Conservation (phyloP, 352 stramenopile genomes). For the Phytopythium mirpurense region DNA sequence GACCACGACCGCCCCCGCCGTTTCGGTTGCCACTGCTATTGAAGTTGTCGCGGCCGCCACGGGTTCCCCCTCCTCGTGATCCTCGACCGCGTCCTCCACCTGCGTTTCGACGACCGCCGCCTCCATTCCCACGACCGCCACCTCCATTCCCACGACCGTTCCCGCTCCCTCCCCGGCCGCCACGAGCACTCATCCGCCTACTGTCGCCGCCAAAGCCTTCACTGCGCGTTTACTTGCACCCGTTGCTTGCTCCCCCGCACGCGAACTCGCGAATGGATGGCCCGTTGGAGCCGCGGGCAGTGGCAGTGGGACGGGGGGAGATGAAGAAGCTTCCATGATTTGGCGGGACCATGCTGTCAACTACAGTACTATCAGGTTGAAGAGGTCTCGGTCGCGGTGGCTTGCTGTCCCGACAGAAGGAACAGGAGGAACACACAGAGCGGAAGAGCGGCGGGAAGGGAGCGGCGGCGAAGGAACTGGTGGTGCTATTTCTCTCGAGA, state of each 20-base stretch:
- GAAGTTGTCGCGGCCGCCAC: background rate
- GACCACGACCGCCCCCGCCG: background rate
- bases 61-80: background rate
- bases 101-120: constrained; percentile 1
- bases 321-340: background rate
- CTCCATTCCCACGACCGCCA: background rate
- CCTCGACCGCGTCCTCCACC: constrained; percentile 3
- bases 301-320: no score
- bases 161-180: constrained; percentile 2
- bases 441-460: no score
- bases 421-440: no score
- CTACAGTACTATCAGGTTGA: no score
- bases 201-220: background rate
- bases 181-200: background rate
- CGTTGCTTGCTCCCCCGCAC: background rate
- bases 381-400: no score
- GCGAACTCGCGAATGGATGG: background rate
- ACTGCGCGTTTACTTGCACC: background rate
- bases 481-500: no score
- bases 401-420: no score
- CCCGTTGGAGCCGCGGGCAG: no score
- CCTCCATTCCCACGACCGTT: constrained; percentile 8
- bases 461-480: no score
- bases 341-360: no score
- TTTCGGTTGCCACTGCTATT: background rate